Evolutionary conservation across 1,284 basidiomycete species (phyloP).

Genomic region (Pascua guehoae): DNA sequence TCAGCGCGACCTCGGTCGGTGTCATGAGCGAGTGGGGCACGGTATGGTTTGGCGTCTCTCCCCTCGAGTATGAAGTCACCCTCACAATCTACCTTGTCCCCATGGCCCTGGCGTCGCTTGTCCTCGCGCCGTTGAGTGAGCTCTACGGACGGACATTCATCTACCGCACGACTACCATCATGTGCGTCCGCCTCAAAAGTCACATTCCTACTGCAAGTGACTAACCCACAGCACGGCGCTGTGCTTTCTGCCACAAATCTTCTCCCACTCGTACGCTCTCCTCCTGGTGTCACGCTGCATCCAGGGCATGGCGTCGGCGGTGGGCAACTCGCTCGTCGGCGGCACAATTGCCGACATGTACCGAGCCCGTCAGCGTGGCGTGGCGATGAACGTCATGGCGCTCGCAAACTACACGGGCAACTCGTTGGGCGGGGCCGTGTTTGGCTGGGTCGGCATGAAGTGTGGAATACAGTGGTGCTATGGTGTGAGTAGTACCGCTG

Average conservation of each 20-base stretch:
- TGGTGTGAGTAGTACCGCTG: conserved; percentile 18
- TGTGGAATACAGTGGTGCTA: conserved; percentile 39
- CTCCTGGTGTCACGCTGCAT: conserved; percentile 33
- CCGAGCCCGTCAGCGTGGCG: conserved; percentile 40
- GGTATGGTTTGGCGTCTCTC: conserved; percentile 24
- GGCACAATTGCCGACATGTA: conserved; percentile 48
- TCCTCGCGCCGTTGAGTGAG: conserved; percentile 41
- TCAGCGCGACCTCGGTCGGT: conserved; percentile 23
- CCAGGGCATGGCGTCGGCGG: conserved; percentile 38
- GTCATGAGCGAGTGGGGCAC: conserved; percentile 28
- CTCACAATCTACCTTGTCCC: conserved; percentile 30
- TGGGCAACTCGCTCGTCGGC: conserved; percentile 42
- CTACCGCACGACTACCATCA: conserved; percentile 29
- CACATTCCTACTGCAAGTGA: not conserved
- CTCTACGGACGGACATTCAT: conserved; percentile 36
- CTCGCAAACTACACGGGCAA: conserved; percentile 46
- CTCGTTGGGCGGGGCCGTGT: conserved; percentile 24
- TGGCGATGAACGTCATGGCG: conserved; percentile 49
- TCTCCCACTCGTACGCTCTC: conserved; percentile 31
- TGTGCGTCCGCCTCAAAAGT: not conserved
- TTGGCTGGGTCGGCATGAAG: conserved; percentile 32
- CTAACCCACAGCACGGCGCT: conserved; percentile 13
- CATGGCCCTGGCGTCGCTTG: conserved; percentile 35
- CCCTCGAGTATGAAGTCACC: conserved; percentile 23
- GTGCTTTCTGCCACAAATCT: conserved; percentile 42